phyloP scores from a whole-genome alignment of 2,329 filamentous ascomycete species.

The Ophiostoma sp. region DNA sequence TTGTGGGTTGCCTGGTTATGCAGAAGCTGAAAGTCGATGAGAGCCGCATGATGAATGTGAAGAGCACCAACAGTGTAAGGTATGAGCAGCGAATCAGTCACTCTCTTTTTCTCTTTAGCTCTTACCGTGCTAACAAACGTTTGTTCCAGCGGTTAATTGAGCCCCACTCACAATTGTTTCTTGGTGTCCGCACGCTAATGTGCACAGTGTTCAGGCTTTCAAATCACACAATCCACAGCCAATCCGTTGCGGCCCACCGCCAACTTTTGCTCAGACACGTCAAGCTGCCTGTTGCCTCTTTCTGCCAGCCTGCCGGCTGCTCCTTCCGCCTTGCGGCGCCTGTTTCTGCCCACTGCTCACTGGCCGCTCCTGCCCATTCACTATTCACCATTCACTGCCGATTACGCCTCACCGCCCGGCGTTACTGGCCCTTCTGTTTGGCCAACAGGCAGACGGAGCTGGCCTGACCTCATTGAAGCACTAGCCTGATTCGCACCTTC shows the following conservation, averaged over 20 bases:
- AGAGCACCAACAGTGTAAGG: not conserved
- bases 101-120: not conserved
- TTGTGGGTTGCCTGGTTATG: not conserved
- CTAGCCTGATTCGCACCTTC: conserved; percentile 14
- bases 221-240: conserved; percentile 1
- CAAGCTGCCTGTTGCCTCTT: conserved; percentile 14
- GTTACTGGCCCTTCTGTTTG: not conserved
- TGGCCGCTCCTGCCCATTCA: not conserved
- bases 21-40: not conserved
- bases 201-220: not conserved
- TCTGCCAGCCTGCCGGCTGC: not conserved
- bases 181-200: not conserved
- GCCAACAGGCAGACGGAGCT: not conserved
- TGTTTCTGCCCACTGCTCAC: not conserved
- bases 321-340: conserved; percentile 8
- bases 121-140: not conserved
- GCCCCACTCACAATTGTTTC: conserved; percentile 2
- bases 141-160: not conserved
- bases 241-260: not conserved
- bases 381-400: conserved; percentile 1
- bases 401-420: conserved; percentile 14
- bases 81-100: not conserved
- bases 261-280: not conserved
- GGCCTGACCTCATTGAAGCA: no score
- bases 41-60: not conserved